These are phyloP conservation scores for Tylopilus orsonianus DNA, from an alignment of 1,284 basidiomycete species.

Conservation along the genomic window DNA sequence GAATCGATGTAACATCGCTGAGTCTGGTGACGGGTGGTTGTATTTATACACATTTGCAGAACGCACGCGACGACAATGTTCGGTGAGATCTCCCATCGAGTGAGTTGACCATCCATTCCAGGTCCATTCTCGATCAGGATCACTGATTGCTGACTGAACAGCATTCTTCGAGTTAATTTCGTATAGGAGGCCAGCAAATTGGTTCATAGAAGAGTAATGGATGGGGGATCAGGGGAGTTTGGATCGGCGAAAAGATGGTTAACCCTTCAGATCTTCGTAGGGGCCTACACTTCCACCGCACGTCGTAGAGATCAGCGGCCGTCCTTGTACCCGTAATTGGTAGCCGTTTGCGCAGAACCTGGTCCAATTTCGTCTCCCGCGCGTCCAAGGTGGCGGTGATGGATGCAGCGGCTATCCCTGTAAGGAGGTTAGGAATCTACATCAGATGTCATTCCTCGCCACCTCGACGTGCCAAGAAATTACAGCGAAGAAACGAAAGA, in stretches of 20 bases:
- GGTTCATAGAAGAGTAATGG: not conserved
- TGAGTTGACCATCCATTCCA: conserved; percentile 23
- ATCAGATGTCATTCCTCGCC: no score
- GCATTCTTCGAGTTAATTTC: not conserved
- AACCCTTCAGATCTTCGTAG: no score
- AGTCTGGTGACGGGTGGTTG: conserved; percentile 82
- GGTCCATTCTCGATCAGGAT: not conserved
- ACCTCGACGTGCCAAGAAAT: no score
- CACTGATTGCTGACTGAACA: not conserved
- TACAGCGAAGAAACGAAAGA: no score
- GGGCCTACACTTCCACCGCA: no score
- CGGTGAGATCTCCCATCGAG: conserved; percentile 81
- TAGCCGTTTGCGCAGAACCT: no score
- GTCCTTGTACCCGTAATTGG: no score
- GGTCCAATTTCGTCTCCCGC: no score
- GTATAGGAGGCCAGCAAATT: conserved; percentile 38
- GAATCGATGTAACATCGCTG: no score
- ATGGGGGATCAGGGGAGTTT: conserved; percentile 87
- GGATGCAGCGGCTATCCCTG: conserved; percentile 79
- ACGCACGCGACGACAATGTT: conserved; percentile 83
- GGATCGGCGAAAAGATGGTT: conserved; percentile 71
- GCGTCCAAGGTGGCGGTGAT: conserved; percentile 83
- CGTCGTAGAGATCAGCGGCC: no score
- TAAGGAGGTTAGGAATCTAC: conserved; percentile 80
- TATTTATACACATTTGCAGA: conserved; percentile 86